Percentiles rank a stretch among this genome's conserved stretches.
These are phyloP conservation scores for Aristolochia fimbriata DNA, from an alignment of 164 flowering plant genomes.

Conservation along the genomic window DNA sequence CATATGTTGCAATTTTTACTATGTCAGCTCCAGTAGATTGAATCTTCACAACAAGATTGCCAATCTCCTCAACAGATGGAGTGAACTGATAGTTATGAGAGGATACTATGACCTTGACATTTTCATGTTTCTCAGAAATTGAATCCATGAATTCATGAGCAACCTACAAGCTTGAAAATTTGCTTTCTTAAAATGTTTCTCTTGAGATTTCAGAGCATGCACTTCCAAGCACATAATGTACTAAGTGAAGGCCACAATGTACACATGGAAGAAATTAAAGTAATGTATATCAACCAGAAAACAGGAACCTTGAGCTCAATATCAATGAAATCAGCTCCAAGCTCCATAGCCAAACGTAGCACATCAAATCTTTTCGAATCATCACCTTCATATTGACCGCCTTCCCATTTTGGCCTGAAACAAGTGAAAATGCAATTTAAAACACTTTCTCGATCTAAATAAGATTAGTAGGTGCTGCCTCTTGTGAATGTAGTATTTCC, in stretches of 20 bases:
- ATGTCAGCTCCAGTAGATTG: slow-evolving; percentile 95
- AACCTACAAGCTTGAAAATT: slow-evolving; percentile 35
- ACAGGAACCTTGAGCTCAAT: slow-evolving; percentile 44
- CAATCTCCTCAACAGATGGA: slow-evolving; percentile 81
- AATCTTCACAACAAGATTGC: slow-evolving; percentile 65
- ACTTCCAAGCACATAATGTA: too few species aligned
- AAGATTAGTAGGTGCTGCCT: too few species aligned
- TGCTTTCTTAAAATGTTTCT: neutral
- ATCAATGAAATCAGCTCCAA: slow-evolving; percentile 56
- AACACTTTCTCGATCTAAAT: neutral
- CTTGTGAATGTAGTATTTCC: too few species aligned
- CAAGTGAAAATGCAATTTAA: neutral
- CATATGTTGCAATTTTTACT: slow-evolving; percentile 90
- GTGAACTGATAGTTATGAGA: slow-evolving; percentile 79
- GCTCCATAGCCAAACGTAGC: slow-evolving; percentile 37
- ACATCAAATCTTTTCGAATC: slow-evolving; percentile 30
- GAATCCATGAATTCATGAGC: slow-evolving; percentile 61
- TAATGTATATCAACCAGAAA: neutral
- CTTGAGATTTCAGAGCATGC: neutral
- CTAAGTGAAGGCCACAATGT: neutral
- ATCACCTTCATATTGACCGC: slow-evolving; percentile 45
- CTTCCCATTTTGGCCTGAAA: slow-evolving; percentile 33
- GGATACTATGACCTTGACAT: slow-evolving; percentile 73
- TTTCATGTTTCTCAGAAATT: slow-evolving; percentile 48
- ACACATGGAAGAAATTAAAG: neutral